A percentile compares a stretch with the other conserved stretches of the same genome.
These are phyloP conservation scores for Bremia lactucae DNA, from an alignment of 352 stramenopile species.

Conservation along the genomic window DNA sequence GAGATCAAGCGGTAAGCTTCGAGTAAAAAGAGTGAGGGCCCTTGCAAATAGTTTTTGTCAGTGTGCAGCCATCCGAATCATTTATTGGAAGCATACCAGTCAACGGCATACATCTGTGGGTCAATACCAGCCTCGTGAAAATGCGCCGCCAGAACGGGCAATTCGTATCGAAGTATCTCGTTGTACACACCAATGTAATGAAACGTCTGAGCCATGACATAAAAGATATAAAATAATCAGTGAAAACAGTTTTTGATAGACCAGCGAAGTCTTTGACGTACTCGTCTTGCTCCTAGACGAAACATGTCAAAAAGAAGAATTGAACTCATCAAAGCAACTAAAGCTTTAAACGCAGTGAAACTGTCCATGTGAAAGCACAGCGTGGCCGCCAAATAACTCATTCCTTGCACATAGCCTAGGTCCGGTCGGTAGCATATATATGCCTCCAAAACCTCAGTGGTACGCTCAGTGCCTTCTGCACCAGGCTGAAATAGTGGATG, in stretches of 20 bases:
- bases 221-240: conserved; percentile 2
- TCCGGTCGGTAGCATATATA: conserved; percentile 84
- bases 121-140: conserved; percentile 71
- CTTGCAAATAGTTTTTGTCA: conserved; percentile 16
- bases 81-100: conserved; percentile 36
- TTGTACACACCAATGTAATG: conserved; percentile 77
- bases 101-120: conserved; percentile 79
- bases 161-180: conserved; percentile 68
- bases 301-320: conserved; percentile 86
- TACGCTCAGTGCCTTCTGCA: conserved; percentile 56
- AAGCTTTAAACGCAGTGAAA: conserved; percentile 78
- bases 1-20: conserved; percentile 58
- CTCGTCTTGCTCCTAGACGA: conserved; percentile 62
- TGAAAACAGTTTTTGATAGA: background rate
- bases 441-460: conserved; percentile 70
- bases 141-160: conserved; percentile 46
- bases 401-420: conserved; percentile 79
- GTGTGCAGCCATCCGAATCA: background rate
- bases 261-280: conserved; percentile 19
- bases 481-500: conserved; percentile 69
- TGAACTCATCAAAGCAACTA: conserved; percentile 74
- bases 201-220: conserved; percentile 45
- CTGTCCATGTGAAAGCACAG: conserved; percentile 84
- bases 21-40: conserved; percentile 73
- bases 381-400: conserved; percentile 79